Percentiles rank a stretch among this genome's conserved stretches.
Conservation (phyloP, 164 flowering plant species). For the Saururus chinensis region DNA sequence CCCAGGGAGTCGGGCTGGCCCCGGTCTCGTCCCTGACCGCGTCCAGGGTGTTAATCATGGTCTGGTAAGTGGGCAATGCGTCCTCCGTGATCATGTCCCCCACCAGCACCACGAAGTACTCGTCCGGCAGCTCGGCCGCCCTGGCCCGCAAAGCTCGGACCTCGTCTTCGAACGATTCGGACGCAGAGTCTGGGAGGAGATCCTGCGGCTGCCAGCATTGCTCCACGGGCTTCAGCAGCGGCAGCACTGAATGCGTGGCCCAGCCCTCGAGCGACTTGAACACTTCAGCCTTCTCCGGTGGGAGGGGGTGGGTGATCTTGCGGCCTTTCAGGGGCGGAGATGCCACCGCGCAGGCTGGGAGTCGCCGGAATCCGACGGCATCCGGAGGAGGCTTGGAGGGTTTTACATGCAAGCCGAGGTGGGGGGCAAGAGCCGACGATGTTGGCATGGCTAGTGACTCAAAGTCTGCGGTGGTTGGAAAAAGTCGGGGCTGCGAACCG, state of each 20-base stretch:
- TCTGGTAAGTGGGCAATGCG: constrained; percentile 28
- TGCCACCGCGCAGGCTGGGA: not conserved
- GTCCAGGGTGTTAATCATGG: constrained; percentile 20
- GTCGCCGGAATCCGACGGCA: not conserved
- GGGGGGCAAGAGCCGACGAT: no score
- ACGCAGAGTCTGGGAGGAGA: constrained; percentile 28
- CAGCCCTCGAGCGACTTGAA: constrained; percentile 18
- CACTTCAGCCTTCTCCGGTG: constrained; percentile 25
- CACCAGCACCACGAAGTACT: constrained; percentile 28
- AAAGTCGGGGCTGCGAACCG: no score
- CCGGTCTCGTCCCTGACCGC: constrained; percentile 25
- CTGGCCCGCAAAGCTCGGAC: constrained; percentile 20
- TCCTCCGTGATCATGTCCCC: constrained; percentile 34
- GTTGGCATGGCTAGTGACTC: no score
- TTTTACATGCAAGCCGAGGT: no score
- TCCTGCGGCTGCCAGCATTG: constrained; percentile 38
- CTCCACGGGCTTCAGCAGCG: constrained; percentile 30
- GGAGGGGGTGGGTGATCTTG: constrained; percentile 12
- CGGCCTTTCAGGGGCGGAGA: not conserved
- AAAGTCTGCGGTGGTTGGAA: no score
- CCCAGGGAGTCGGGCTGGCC: constrained; percentile 25
- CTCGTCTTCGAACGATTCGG: constrained; percentile 21
- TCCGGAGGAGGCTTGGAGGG: no score
- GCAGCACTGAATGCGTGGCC: constrained; percentile 17
- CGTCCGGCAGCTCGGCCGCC: constrained; percentile 24